Base-by-base conservation (phyloP, 306 rosid genomes). In the Sicyos edulis region DNA sequence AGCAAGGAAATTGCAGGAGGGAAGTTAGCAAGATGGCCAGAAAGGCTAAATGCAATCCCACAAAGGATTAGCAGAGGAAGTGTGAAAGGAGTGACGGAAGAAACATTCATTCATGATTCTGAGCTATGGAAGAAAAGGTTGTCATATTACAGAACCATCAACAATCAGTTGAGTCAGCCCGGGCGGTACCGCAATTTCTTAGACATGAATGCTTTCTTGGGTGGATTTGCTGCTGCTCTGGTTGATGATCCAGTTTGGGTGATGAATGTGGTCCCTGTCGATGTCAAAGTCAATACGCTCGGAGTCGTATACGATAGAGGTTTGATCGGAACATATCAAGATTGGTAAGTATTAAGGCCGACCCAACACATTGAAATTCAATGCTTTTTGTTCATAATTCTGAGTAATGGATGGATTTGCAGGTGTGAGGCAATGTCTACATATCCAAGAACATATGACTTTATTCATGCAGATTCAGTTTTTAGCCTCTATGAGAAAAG, bases 401-500 rank as follows among this genome's bases (percentile, higher is more conserved):
- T 66, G n/a, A 50, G 58, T 68, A 50, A 49, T 69, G 42, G 73
- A 50, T 69, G 73, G 58, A 50, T 69, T 40, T 69, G 70, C 86
- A 91, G 97, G 96, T 88, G 96, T 78, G 97, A 92, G 75, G 97
- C 95, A 65, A 85, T 92, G 96, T 92, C 96, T 67, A 92, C 96
- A 24, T 88, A 89, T 84, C 97, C 96, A 57, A 86, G 97, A 78
- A 88, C 95, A 40, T 92, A 89, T 61, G 96, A 88, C 64, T 75
- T 92, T 44, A 85, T 92, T 77, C 96, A 92, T 79, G 95, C 89
- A 12, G 92, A 92, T 82, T 82, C 87, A 54, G 73, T 92, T 47
- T 88, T 89, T 77, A 86, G 84, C 80, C 89, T 89, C 64, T 86
- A 92, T 78, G 74, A 78, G 45, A 76, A 76, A 72, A 88, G 87